Evolutionary conservation across 2,329 filamentous ascomycete species (phyloP).

Genomic region (Penicillium sp.): DNA sequence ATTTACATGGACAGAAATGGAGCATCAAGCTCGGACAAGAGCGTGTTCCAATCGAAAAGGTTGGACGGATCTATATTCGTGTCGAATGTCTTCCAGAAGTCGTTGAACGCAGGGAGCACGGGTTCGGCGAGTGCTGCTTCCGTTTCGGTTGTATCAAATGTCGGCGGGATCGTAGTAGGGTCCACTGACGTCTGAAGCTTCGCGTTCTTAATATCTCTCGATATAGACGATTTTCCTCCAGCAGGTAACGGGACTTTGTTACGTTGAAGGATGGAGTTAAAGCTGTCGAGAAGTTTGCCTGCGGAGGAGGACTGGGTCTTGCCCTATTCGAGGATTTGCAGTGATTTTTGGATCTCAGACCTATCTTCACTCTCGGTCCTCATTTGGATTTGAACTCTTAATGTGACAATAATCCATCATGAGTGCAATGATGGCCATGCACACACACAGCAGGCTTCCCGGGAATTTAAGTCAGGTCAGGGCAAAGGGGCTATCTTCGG

Average conservation of each 20-base stretch:
- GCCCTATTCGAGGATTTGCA: constrained; percentile 36
- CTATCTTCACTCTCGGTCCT: constrained; percentile 29
- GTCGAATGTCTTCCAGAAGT: constrained; percentile 26
- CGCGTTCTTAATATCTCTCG: background rate
- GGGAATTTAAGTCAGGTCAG: constrained; percentile 29
- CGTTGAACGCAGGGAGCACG: constrained; percentile 15
- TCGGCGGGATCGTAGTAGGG: background rate
- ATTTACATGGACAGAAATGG: constrained; percentile 14
- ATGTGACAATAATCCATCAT: constrained; percentile 43
- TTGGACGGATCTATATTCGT: constrained; percentile 14
- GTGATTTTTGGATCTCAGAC: constrained; percentile 35
- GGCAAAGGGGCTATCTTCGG: constrained; percentile 22
- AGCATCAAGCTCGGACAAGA: constrained; percentile 22
- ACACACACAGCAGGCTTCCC: constrained; percentile 36
- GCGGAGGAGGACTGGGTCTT: constrained; percentile 32
- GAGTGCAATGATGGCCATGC: constrained; percentile 42
- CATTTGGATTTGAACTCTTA: constrained; percentile 22
- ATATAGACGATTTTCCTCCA: background rate
- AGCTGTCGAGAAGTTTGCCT: constrained; percentile 33
- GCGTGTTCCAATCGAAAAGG: constrained; percentile 22
- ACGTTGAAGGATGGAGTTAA: constrained; percentile 31
- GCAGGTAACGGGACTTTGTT: constrained; percentile 17
- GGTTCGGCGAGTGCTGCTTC: constrained; percentile 5
- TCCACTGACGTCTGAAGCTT: no score
- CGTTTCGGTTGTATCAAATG: background rate